Conservation (phyloP, 2,329 filamentous ascomycete species). For the Claviceps spartinae region DNA sequence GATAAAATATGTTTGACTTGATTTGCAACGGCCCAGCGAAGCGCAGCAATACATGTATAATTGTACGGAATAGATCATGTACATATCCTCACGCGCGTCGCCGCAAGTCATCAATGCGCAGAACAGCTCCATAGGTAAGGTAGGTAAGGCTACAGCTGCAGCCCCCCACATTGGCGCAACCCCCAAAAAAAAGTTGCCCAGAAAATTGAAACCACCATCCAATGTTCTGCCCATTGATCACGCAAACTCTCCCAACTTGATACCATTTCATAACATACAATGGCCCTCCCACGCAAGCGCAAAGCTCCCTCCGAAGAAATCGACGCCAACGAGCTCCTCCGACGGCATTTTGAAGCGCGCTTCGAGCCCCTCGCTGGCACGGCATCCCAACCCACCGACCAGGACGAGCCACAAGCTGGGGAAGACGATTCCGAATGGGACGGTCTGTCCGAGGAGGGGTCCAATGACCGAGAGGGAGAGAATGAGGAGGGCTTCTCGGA, state of each 20-base stretch:
- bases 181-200: neutral
- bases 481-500: neutral
- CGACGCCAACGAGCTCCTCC: constrained; percentile 61
- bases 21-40: too few relatives aligned
- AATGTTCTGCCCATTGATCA: neutral
- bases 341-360: constrained; percentile 73
- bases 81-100: too few relatives aligned
- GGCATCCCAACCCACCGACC: constrained; percentile 2
- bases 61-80: too few relatives aligned
- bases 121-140: too few relatives aligned
- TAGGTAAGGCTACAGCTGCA: too few relatives aligned
- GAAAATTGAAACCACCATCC: neutral
- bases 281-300: constrained; percentile 37
- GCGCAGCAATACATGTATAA: too few relatives aligned
- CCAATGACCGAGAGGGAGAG: constrained; percentile 12
- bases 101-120: too few relatives aligned
- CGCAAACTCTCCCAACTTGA: neutral
- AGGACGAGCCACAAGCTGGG: constrained; percentile 8
- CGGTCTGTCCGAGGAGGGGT: constrained; percentile 15
- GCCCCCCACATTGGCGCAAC: neutral
- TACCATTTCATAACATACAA: constrained; percentile 10
- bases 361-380: constrained; percentile 57
- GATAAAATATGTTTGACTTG: too few relatives aligned
- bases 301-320: constrained; percentile 29
- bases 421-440: constrained; percentile 3